Evolutionary conservation across 768 basidiomycete species (phyloP), one percentile per base, ranked within the genome.

Genomic region (Boletus subcaerulescens): DNA sequence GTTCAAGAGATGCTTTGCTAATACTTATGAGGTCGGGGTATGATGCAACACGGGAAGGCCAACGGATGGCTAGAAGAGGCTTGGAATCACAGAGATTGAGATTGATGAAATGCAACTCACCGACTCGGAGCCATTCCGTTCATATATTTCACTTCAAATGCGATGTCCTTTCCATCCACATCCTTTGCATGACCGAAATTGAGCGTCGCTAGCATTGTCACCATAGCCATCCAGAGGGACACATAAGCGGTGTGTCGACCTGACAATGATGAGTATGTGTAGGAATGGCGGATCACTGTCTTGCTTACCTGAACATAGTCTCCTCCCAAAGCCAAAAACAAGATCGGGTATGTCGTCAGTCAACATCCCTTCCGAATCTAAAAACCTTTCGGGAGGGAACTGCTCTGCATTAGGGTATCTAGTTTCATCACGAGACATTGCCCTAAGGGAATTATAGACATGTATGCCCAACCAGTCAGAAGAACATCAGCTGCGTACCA

Each of bases 141-240:
- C 46, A 12, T 45, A 31, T 18, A 57, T 38, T 44, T 32, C 6
- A 15, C 42, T 48, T 48, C 50, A n/a, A 60, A 60, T 13, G 7
- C 14, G 32, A 60, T 22, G 2, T 54, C 59, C 6, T 41, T 48
- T 3, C 45, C 59, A 18, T 51, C 48, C 3, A n/a, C 44, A 22
- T 56, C 54, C 24, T 61, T 52, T 15, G 63, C 50, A 22, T 22
- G 45, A 26, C 51, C 39, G 49, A 65, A 62, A 10, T 62, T 56
- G 9, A 65, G 45, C 17, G 57, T 65, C 18, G 64, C 64, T 6
- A 65, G 47, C 64, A 63, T 63, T 33, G 55, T 63, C 22, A n/a
- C 62, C 5, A 63, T 56, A 2, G 36, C 52, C 24, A 18, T 44
- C 60, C 60, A 62, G 2, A 46, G 0, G 22, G 60, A 54, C 8